phyloP scores from a whole-genome alignment of 2,329 filamentous ascomycete species.

The Penicillium corylophilum region DNA sequence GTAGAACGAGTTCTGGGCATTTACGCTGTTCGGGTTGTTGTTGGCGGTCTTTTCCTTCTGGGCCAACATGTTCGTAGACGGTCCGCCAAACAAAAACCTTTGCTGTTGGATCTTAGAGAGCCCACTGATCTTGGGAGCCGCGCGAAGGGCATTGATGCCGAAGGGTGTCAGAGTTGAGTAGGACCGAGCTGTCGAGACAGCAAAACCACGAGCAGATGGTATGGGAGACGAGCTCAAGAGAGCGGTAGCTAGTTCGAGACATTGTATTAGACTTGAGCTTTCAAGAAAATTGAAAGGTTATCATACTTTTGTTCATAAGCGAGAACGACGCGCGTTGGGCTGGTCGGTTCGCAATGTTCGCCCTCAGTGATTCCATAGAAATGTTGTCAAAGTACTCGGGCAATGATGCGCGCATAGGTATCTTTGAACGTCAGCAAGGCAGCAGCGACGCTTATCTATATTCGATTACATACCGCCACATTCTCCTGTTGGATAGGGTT shows the following conservation, averaged over 20 bases:
- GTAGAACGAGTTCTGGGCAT: conserved; percentile 91
- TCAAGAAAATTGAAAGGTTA: background rate
- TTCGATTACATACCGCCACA: conserved; percentile 21
- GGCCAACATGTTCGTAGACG: conserved; percentile 64
- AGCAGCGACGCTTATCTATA: background rate
- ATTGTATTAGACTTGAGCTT: background rate
- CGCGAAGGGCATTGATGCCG: conserved; percentile 26
- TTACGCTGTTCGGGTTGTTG: conserved; percentile 82
- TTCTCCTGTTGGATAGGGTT: conserved; percentile 13
- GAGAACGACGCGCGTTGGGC: conserved; percentile 18
- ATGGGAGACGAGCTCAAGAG: conserved; percentile 21
- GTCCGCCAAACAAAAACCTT: conserved; percentile 41
- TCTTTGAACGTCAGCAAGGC: conserved; percentile 11
- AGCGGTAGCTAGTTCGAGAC: conserved; percentile 13
- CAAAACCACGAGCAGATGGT: conserved; percentile 12
- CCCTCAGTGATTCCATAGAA: conserved; percentile 26
- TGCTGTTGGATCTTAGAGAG: conserved; percentile 35
- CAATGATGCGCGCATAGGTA: conserved; percentile 13
- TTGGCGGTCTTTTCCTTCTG: conserved; percentile 90
- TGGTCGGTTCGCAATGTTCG: conserved; percentile 18
- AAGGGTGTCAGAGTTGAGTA: conserved; percentile 36
- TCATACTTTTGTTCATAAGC: conserved; percentile 21
- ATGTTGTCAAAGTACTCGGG: conserved; percentile 30
- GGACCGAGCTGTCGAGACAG: conserved; percentile 24
- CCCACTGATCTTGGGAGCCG: conserved; percentile 21